Base-by-base conservation (phyloP, 805 yeast genomes). In the Saccharomycopsis javanensis region DNA sequence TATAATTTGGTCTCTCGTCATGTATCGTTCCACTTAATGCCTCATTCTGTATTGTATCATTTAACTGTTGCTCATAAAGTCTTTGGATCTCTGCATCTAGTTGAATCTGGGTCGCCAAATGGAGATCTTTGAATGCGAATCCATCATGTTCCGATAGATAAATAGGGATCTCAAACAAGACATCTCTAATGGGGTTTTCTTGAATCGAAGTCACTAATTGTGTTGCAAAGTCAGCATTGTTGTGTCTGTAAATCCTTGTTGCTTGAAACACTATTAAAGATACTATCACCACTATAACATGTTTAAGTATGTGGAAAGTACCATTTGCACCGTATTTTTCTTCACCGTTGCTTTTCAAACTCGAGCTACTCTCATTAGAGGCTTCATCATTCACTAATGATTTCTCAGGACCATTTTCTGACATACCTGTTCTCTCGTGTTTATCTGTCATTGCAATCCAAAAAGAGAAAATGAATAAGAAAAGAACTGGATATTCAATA, bases 111-210 rank as follows among this genome's bases (percentile, higher is more conserved):
- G 78, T 65, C 0, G 86, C 89, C 48, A 74, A 74, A 1, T 76
- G 78, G 18, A 89, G 65, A 66, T 89, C 96, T 0, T 92, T 91
- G 62, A 83, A 82, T 16, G 70, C 68, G 61, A 81, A 75, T 1
- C 78, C 79, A 10, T 75, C 74, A 1, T 66, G 65, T 2, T 68
- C 63, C n/a, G 69, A 67, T 23, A 75, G 62, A 52, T 69, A 73
- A 3, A 79, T 71, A 0, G 80, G 81, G 5, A 79, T 71, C 2
- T 64, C 69, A 46, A 80, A 55, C 25, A 68, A 67, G 1, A 80
- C 60, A 63, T 79, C 83, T 23, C 68, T 62, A 50, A 75, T 68
- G 11, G 75, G 77, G 53, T 73, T 64, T 7, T 69, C 68, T 2
- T 77, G 72, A 46, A 75, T 60, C 51, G 69, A 70, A 60, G 48